A percentile compares a stretch with the other conserved stretches of the same genome.
phyloP scores from a whole-genome alignment of 768 basidiomycete species.

The Xerocomus potaroensis region DNA sequence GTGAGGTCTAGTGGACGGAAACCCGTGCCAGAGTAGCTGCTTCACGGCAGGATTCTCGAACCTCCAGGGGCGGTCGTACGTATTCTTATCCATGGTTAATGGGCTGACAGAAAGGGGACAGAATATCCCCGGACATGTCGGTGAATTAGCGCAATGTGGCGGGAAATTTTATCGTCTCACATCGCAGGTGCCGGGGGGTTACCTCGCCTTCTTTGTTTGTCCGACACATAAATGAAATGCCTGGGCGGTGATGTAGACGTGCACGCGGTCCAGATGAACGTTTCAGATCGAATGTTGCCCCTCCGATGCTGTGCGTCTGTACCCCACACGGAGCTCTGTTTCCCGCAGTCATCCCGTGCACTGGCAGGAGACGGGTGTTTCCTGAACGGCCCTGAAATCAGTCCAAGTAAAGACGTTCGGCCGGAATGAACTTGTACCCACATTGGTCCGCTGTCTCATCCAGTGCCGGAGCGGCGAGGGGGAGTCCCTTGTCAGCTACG shows the following conservation, averaged over 20 bases:
- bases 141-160: slow-evolving; percentile 16
- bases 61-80: slow-evolving; percentile 20
- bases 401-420: slow-evolving; percentile 63
- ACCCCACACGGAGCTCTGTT: slow-evolving; percentile 48
- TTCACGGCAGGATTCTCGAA: slow-evolving; percentile 25
- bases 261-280: slow-evolving; percentile 35
- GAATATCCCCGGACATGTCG: slow-evolving; percentile 7
- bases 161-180: slow-evolving; percentile 34
- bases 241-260: slow-evolving; percentile 31
- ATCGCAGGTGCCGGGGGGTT: slow-evolving; percentile 16
- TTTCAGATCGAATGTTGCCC: slow-evolving; percentile 61
- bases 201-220: slow-evolving; percentile 16
- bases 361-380: slow-evolving; percentile 65
- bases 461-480: slow-evolving; percentile 34
- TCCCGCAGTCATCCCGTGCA: slow-evolving; percentile 70
- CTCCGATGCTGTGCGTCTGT: slow-evolving; percentile 39
- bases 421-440: slow-evolving; percentile 64
- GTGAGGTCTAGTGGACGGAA: slow-evolving; percentile 17
- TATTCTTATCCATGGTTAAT: slow-evolving; percentile 21
- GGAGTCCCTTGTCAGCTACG: slow-evolving; percentile 7
- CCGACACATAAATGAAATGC: slow-evolving; percentile 36
- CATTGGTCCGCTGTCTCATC: slow-evolving; percentile 53
- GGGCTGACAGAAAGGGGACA: slow-evolving; percentile 15
- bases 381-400: slow-evolving; percentile 48
- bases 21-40: slow-evolving; percentile 14